phyloP scores from a whole-genome alignment of 31 red algal genomes.

The Odonthalia washingtoniensis region DNA sequence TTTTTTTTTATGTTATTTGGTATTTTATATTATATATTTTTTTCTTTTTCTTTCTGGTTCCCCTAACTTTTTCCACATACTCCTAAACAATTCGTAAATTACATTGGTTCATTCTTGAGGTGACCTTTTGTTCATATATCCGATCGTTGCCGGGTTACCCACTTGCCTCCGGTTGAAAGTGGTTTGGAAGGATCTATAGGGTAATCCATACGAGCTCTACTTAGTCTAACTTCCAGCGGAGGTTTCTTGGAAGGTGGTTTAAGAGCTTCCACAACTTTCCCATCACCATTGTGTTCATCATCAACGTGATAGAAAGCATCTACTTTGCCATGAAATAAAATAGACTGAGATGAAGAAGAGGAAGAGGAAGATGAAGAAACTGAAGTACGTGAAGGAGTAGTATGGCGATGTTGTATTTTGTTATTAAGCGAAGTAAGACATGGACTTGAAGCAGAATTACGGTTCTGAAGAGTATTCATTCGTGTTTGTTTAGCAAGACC shows the following conservation, averaged over 20 bases:
- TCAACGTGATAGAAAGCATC: neutral
- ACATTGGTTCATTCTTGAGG: no score
- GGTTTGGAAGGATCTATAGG: neutral
- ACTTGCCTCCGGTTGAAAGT: neutral
- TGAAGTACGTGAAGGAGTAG: neutral
- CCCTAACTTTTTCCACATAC: no score
- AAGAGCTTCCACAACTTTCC: neutral
- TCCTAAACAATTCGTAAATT: no score
- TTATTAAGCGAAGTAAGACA: neutral
- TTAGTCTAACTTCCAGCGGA: neutral
- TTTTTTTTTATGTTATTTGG: no score
- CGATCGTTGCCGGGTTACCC: neutral
- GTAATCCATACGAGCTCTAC: neutral
- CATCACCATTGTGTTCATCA: neutral
- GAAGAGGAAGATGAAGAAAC: neutral
- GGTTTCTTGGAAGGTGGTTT: neutral
- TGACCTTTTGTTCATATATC: no score
- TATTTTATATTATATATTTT: no score
- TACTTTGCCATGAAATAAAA: neutral
- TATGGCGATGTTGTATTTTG: neutral
- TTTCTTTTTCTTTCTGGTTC: no score
- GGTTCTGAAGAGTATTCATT: slow-evolving; percentile 44
- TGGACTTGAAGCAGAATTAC: neutral
- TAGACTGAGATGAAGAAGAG: neutral
- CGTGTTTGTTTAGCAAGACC: slow-evolving; percentile 33